Evolutionary conservation across 495 filamentous ascomycete species (phyloP).

Genomic region (Aspergillus ostianus): DNA sequence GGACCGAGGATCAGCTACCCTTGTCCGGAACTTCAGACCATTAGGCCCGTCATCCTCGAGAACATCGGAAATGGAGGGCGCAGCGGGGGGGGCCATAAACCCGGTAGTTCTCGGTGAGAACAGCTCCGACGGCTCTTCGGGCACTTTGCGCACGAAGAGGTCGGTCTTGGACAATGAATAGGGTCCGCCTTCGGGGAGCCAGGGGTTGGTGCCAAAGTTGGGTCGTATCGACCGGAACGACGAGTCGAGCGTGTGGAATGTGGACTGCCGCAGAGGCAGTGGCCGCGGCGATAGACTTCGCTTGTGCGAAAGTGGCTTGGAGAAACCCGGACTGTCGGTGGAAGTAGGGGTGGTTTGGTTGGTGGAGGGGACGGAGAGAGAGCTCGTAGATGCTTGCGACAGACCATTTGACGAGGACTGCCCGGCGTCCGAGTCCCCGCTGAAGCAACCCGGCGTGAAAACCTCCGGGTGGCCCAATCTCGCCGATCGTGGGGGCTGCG

Average conservation of each 20-base stretch:
- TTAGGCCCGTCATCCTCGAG: slow-evolving; percentile 28
- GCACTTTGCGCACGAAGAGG: slow-evolving; percentile 38
- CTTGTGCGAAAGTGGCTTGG: slow-evolving; percentile 32
- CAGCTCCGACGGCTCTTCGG: slow-evolving; percentile 33
- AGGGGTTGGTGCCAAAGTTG: slow-evolving; percentile 10
- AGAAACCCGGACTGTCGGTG: slow-evolving; percentile 26
- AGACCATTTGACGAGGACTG: slow-evolving; percentile 23
- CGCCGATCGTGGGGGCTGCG: slow-evolving; percentile 29
- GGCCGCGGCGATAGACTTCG: slow-evolving; percentile 43
- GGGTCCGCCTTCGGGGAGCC: slow-evolving; percentile 8
- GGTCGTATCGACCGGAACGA: slow-evolving; percentile 14
- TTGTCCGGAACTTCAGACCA: slow-evolving; percentile 28
- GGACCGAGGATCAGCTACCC: slow-evolving; percentile 47
- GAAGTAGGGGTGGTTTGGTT: slow-evolving; percentile 29
- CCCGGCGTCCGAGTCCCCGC: slow-evolving; percentile 15
- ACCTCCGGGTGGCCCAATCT: slow-evolving; percentile 10
- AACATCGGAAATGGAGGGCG: slow-evolving; percentile 34
- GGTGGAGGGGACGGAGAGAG: slow-evolving; percentile 30
- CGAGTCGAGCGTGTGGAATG: slow-evolving; percentile 34
- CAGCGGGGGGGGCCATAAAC: slow-evolving; percentile 41
- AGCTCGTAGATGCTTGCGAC: slow-evolving; percentile 28
- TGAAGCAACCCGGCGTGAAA: slow-evolving; percentile 5
- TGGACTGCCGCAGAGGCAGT: slow-evolving; percentile 40
- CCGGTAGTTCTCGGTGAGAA: slow-evolving; percentile 52
- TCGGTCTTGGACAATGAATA: slow-evolving; percentile 35